Evolutionary conservation across 306 rosid species (phyloP), one percentile per base, ranked within the genome.

Genomic region (Corylus heterophylla): DNA sequence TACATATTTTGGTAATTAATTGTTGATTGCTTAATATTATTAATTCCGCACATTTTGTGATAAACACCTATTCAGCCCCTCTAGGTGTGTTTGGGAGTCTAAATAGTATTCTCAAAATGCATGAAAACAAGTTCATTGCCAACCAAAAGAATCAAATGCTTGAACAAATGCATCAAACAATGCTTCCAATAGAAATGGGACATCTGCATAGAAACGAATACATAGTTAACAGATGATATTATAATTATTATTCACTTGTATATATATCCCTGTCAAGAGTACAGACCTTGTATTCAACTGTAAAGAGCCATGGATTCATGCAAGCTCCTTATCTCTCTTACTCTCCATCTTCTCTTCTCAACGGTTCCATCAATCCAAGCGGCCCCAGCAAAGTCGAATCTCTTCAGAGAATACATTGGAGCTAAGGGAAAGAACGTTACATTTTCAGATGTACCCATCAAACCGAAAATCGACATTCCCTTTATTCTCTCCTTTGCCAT

Each of bases 401-500:
- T 82, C 52, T 74, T 78, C 55, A 81, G 86, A 76, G 82, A 80
- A 74, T 80, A 80, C 74, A 80, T 77, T 12, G 85, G 85, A 68
- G 87, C 80, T 11, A 85, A 76, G 29, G 44, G 31, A 54, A 54
- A 56, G 0, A 45, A 79, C 17, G 70, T 76, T 37, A 73, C 50
- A 2, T 77, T 84, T 42, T 62, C 70, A 20, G 77, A 84, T 1
- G 85, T 74, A 18, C 82, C 85, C 17, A 39, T 84, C 49, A 51
- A 59, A 44, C 39, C 80, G 31, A 25, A 31, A 6, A 75, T 73
- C 8, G 82, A 84, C 39, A 49, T 69, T 76, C 84, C 77, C 79
- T 73, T 73, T 69, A 74, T 80, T 67, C 85, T 84, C 55, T 68
- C 84, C 37, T 80, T 77, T 69, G 87, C 71, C 5, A 80, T 84